Conservation (phyloP, 768 basidiomycete genomes). For the Lactarius hengduanensis region DNA sequence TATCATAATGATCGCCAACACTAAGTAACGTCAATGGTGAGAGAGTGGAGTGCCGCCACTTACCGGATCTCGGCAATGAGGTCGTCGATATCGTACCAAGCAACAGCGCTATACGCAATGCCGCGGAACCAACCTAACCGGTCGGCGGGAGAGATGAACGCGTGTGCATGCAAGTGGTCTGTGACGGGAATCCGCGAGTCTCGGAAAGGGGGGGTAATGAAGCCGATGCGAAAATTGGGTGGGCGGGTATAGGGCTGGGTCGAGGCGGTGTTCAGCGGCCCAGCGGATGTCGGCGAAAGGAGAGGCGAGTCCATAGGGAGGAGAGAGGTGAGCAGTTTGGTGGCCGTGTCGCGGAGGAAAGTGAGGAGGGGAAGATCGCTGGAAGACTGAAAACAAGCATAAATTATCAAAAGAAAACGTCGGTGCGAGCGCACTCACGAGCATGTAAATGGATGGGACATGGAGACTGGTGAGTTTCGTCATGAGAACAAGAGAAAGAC, state of each 20-base stretch:
- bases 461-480: constrained; percentile 55
- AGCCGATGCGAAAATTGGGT: constrained; percentile 60
- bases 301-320: constrained; percentile 32
- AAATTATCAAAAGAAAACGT: constrained; percentile 12
- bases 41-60: constrained; percentile 28
- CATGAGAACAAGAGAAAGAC: constrained; percentile 16
- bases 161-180: constrained; percentile 78
- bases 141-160: constrained; percentile 64
- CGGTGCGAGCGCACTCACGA: constrained; percentile 41
- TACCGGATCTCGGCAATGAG: constrained; percentile 81
- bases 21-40: background rate
- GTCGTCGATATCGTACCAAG: constrained; percentile 77
- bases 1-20: constrained; percentile 32
- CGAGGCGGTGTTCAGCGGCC: constrained; percentile 26
- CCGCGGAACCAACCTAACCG: constrained; percentile 71
- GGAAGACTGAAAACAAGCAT: constrained; percentile 50
- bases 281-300: constrained; percentile 20
- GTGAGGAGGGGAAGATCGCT: constrained; percentile 73
- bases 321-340: constrained; percentile 52
- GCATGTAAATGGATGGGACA: constrained; percentile 72
- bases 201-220: constrained; percentile 75
- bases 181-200: constrained; percentile 77
- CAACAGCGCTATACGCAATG: constrained; percentile 62
- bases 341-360: constrained; percentile 56
- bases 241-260: constrained; percentile 32